A percentile compares a stretch with the other conserved stretches of the same genome.
phyloP scores from a whole-genome alignment of 371 early-diverging fungal genomes.

The Mucor indicus region DNA sequence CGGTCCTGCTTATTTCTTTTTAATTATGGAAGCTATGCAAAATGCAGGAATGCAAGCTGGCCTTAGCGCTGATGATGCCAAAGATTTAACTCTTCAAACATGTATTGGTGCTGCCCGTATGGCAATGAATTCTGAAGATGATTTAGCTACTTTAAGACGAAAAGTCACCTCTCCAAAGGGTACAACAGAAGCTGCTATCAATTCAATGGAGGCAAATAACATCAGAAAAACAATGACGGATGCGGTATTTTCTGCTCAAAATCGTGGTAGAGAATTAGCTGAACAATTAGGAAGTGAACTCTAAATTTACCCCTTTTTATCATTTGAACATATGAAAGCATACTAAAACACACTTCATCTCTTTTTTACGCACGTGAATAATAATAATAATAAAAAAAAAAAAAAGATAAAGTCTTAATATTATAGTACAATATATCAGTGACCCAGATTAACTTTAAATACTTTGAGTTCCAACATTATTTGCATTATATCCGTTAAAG shows the following conservation, averaged over 20 bases:
- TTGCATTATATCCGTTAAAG: too few relatives aligned
- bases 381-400: too few relatives aligned
- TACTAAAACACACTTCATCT: neutral
- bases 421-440: too few relatives aligned
- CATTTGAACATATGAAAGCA: neutral
- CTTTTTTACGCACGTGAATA: too few relatives aligned
- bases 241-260: constrained; percentile 69
- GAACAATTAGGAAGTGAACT: constrained; percentile 57
- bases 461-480: too few relatives aligned
- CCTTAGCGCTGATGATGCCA: constrained; percentile 69
- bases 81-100: constrained; percentile 83
- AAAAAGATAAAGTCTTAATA: too few relatives aligned
- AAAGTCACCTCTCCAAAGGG: constrained; percentile 94
- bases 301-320: neutral
- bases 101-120: constrained; percentile 90
- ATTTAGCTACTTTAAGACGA: constrained; percentile 72
- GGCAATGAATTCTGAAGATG: constrained; percentile 73
- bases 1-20: constrained; percentile 94
- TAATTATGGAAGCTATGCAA: constrained; percentile 88
- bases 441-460: too few relatives aligned
- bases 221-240: constrained; percentile 56
- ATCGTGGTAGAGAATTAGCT: constrained; percentile 71
- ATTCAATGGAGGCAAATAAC: constrained; percentile 64
- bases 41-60: constrained; percentile 80
- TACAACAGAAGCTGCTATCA: constrained; percentile 90